Evolutionary conservation across 352 stramenopile genomes (phyloP), one percentile per base, ranked within the genome.

Genomic region (Stramenopiles sp.): DNA sequence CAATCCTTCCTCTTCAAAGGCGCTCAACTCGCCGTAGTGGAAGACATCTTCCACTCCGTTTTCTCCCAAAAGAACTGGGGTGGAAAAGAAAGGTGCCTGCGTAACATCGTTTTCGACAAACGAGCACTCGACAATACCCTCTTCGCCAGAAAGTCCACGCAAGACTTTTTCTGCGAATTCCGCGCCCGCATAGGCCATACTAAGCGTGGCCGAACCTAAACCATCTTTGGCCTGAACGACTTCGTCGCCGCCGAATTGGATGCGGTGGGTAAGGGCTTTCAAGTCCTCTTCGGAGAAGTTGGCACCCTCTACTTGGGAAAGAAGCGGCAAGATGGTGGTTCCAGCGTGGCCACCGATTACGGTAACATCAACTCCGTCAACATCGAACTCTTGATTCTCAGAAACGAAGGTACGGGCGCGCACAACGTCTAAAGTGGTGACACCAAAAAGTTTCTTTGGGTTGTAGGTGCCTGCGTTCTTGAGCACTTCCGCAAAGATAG

Each of bases 301-400:
- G 73, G 91, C 92, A 78, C 86, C 88, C 73, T 82, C 74, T 37
- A 98, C 81, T 84, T 98, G 92, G 74, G 92, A 98, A 73, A 99
- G 92, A 36, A 99, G 83, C 43, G 96, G 95, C 76, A 99, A 82
- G 84, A 99, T 99, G 71, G 96, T 99, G 74, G 94, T 98, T 77
- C 96, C 96, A 68, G 95, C 94, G 85, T 99, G 95, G 79, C 95
- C 95, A 76, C 95, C 95, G 79, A 99, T 97, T 4, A 99, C 95
- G 76, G 91, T 95, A 6, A 96, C 83, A 77, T 95, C 89, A 49
- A 83, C 89, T 4, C 76, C 80, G 77, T 84, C 83, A 34, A 85
- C 84, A 83, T 92, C 71, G 85, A 83, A 90, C 77, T 83, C 82
- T 80, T 90, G 85, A 79, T 81, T 89, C 69, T 88, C 79, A 1